Conservation (phyloP, 2,329 filamentous ascomycete species). For the Pestalotiopsis fici region DNA sequence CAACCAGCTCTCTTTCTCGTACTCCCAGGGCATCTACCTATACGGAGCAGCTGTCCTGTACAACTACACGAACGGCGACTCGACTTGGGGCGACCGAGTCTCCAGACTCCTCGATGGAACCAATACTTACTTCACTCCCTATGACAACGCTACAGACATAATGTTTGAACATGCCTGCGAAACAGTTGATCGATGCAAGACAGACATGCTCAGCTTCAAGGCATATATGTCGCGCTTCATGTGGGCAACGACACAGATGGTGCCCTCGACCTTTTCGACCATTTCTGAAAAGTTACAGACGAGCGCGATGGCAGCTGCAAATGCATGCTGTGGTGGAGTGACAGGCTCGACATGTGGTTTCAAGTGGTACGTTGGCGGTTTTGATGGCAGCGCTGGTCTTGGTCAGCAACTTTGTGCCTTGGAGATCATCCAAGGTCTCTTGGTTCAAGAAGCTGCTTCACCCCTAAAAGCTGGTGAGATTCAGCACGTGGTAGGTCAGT, state of each 20-base stretch:
- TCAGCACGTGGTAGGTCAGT: slow-evolving; percentile 36
- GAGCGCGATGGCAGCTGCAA: slow-evolving; percentile 57
- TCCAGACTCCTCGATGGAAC: slow-evolving; percentile 52
- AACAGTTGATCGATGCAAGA: slow-evolving; percentile 54
- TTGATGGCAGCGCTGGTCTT: slow-evolving; percentile 39
- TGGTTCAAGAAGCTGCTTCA: slow-evolving; percentile 42
- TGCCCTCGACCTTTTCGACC: slow-evolving; percentile 51
- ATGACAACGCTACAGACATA: slow-evolving; percentile 54
- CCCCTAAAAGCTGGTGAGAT: slow-evolving; percentile 52
- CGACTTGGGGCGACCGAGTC: slow-evolving; percentile 55
- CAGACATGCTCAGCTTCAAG: slow-evolving; percentile 70
- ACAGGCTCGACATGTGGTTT: slow-evolving; percentile 58
- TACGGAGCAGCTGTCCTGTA: slow-evolving; percentile 66
- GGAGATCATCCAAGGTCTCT: slow-evolving; percentile 62
- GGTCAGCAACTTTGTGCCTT: slow-evolving; percentile 68
- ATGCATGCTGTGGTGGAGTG: slow-evolving; percentile 56
- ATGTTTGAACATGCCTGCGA: slow-evolving; percentile 72
- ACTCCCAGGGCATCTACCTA: slow-evolving; percentile 66
- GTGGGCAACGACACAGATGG: slow-evolving; percentile 57
- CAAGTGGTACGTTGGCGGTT: slow-evolving; percentile 61
- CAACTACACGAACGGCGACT: slow-evolving; percentile 55
- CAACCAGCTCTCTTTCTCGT: slow-evolving; percentile 62
- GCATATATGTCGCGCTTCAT: slow-evolving; percentile 67
- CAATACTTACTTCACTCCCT: slow-evolving; percentile 49
- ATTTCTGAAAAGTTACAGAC: slow-evolving; percentile 50